Percentiles rank a stretch among this genome's conserved stretches.
These are phyloP conservation scores for Tinospora cordifolia DNA, from an alignment of 164 flowering plant species.

Conservation along the genomic window DNA sequence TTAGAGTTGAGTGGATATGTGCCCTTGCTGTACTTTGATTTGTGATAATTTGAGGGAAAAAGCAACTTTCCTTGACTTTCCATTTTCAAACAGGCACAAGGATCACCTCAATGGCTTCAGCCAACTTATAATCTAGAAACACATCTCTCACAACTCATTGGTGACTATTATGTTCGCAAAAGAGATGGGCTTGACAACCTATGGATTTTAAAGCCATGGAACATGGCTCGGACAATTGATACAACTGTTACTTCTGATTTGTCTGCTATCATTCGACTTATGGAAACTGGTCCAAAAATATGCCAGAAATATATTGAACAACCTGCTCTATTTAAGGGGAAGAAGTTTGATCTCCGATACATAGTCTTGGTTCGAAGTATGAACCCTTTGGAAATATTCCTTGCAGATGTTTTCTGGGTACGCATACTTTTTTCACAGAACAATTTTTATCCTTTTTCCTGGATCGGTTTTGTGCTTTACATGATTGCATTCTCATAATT, in stretches of 20 bases:
- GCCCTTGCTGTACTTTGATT: neutral
- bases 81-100: slow-evolving; percentile 52
- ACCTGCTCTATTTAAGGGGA: slow-evolving; percentile 79
- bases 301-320: slow-evolving; percentile 97
- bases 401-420: slow-evolving; percentile 93
- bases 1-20: neutral
- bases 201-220: slow-evolving; percentile 99
- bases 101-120: slow-evolving; percentile 87
- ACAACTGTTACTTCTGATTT: slow-evolving; percentile 77
- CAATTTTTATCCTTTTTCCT: neutral
- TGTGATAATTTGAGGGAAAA: neutral
- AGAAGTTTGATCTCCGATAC: slow-evolving; percentile 92
- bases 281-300: slow-evolving; percentile 99
- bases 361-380: slow-evolving; percentile 83
- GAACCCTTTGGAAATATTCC: slow-evolving; percentile 75
- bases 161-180: slow-evolving; percentile 65
- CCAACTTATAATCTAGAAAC: slow-evolving; percentile 91
- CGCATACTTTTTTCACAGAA: slow-evolving; percentile 9
- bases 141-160: slow-evolving; percentile 72
- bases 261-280: slow-evolving; percentile 86
- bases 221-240: slow-evolving; percentile 99
- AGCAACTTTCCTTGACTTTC: neutral
- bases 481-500: neutral
- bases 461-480: neutral
- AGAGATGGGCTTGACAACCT: slow-evolving; percentile 69